phyloP scores from a whole-genome alignment of 1,139 yeast species.

The Barnettozyma hawaiiensis region DNA sequence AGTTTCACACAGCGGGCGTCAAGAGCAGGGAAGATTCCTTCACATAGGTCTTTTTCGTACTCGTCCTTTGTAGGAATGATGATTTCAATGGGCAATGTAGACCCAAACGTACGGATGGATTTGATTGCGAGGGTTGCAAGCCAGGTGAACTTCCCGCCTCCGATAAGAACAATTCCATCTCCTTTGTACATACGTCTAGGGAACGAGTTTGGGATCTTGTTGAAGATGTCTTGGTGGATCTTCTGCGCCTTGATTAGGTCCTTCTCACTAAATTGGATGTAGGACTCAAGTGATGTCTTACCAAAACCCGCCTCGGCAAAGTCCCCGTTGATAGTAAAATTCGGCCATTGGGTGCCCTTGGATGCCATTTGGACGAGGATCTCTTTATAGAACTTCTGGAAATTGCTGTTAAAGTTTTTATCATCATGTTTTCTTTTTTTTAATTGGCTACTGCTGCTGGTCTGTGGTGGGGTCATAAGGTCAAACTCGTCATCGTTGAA shows the following conservation, averaged over 20 bases:
- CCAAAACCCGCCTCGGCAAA: background rate
- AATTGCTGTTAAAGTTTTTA: background rate
- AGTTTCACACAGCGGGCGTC: conserved; percentile 65
- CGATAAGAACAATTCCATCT: conserved; percentile 73
- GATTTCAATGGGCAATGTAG: conserved; percentile 69
- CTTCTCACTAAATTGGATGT: conserved; percentile 18
- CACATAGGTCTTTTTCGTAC: conserved; percentile 40
- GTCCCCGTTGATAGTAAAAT: background rate
- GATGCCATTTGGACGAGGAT: background rate
- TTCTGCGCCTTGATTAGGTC: conserved; percentile 8
- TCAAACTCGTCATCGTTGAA: background rate
- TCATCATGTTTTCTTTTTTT: background rate
- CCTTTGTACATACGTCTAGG: conserved; percentile 35
- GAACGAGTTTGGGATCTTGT: conserved; percentile 15
- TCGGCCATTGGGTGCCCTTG: background rate
- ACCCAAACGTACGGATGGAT: conserved; percentile 57
- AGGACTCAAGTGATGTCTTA: background rate
- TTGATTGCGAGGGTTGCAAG: conserved; percentile 59
- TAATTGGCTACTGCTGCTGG: background rate
- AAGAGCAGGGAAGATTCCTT: conserved; percentile 44
- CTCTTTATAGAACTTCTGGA: background rate
- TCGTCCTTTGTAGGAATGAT: conserved; percentile 61
- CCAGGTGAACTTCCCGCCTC: conserved; percentile 76
- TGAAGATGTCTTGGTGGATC: conserved; percentile 18
- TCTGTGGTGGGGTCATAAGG: background rate